These are phyloP conservation scores for Leccinum broughii DNA, from an alignment of 768 basidiomycete genomes.

Conservation along the genomic window DNA sequence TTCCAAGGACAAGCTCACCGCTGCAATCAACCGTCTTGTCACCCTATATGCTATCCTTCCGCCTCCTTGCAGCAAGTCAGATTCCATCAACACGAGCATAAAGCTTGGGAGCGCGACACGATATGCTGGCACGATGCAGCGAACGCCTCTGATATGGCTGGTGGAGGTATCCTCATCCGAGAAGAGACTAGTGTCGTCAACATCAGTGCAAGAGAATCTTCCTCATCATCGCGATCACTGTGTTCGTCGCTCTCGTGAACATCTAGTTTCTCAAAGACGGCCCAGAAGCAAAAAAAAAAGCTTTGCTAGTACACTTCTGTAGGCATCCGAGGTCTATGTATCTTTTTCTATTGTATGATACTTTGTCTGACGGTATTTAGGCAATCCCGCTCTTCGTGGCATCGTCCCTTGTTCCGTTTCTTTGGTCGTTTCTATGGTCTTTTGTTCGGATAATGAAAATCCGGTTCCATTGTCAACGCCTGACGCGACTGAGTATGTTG, in stretches of 20 bases:
- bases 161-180: constrained; percentile 47
- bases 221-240: constrained; percentile 47
- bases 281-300: constrained; percentile 57
- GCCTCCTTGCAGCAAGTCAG: constrained; percentile 80
- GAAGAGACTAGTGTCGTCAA: constrained; percentile 38
- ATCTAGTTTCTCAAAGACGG: constrained; percentile 53
- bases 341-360: too few species aligned
- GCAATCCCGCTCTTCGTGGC: too few species aligned
- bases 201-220: constrained; percentile 60
- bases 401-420: too few species aligned
- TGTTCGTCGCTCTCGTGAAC: constrained; percentile 50
- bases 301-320: constrained; percentile 40
- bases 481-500: too few species aligned
- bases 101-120: constrained; percentile 97
- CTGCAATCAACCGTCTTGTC: constrained; percentile 57
- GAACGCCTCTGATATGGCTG: constrained; percentile 35
- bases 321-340: constrained; percentile 88
- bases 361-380: too few species aligned
- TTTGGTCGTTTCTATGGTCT: too few species aligned
- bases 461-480: too few species aligned
- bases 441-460: too few species aligned
- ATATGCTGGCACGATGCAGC: constrained; percentile 82
- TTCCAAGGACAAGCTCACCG: constrained; percentile 63
- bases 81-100: constrained; percentile 86
- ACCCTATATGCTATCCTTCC: constrained; percentile 70